Evolutionary conservation across 2,329 filamentous ascomycete genomes (phyloP).

Genomic region (Talaromyces verruculosus): DNA sequence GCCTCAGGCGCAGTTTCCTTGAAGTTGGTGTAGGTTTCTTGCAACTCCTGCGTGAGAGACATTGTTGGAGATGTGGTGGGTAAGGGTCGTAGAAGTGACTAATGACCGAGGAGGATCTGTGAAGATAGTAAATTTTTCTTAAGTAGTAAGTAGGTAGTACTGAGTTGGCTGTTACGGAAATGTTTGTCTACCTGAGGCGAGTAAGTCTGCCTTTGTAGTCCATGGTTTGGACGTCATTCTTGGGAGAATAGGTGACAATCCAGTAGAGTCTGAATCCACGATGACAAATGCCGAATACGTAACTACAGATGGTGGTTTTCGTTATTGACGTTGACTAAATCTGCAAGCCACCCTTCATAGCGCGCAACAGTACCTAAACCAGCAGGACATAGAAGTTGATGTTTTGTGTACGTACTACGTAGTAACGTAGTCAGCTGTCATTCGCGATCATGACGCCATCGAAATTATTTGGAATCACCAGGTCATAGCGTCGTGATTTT

Average conservation of each 20-base stretch:
- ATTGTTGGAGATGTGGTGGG: constrained; percentile 1
- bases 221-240: background rate
- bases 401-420: background rate
- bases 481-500: background rate
- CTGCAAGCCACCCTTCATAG: background rate
- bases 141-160: background rate
- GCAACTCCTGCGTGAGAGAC: constrained; percentile 9
- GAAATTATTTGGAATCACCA: background rate
- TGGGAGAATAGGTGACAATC: background rate
- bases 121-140: background rate
- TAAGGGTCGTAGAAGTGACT: background rate
- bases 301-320: background rate
- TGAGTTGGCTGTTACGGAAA: background rate
- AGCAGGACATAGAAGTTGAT: background rate
- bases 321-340: background rate
- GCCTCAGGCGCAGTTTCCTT: constrained; percentile 4
- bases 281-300: background rate
- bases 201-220: background rate
- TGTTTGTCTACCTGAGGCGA: background rate
- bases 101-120: background rate
- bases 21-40: background rate
- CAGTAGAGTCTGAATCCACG: background rate
- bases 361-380: background rate
- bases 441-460: background rate
- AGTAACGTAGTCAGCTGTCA: background rate